These are phyloP conservation scores for Cercophora sp. DNA, from an alignment of 495 filamentous ascomycete genomes.

Conservation along the genomic window DNA sequence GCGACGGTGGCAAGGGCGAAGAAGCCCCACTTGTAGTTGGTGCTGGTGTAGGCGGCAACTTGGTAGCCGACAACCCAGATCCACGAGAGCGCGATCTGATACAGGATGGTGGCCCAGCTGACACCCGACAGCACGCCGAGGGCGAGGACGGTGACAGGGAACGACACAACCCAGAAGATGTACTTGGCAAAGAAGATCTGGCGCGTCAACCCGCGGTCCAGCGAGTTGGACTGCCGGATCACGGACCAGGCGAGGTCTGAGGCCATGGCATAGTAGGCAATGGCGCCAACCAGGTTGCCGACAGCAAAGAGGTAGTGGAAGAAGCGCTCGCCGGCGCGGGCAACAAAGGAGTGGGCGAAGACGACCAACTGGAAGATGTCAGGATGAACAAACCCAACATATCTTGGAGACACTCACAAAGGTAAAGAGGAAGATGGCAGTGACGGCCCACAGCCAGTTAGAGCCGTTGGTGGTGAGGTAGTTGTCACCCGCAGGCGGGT, in stretches of 20 bases:
- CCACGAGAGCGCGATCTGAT: constrained; percentile 41
- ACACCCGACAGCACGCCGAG: constrained; percentile 43
- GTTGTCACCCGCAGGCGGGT: constrained; percentile 39
- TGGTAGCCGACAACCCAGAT: constrained; percentile 45
- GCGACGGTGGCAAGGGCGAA: constrained; percentile 41
- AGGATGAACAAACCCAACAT: too few relatives aligned
- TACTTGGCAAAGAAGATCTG: constrained; percentile 52
- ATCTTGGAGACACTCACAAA: constrained; percentile 26
- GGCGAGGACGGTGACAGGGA: constrained; percentile 37
- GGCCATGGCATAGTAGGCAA: constrained; percentile 44
- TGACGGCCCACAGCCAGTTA: constrained; percentile 45
- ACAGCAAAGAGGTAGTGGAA: constrained; percentile 54
- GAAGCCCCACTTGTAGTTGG: constrained; percentile 52
- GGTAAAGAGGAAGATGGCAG: constrained; percentile 40
- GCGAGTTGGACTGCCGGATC: constrained; percentile 28
- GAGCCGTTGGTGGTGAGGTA: constrained; percentile 40
- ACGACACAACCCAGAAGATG: constrained; percentile 46
- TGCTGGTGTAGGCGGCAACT: constrained; percentile 38
- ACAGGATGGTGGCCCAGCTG: constrained; percentile 45
- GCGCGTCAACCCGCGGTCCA: constrained; percentile 24
- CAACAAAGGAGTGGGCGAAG: constrained; percentile 34
- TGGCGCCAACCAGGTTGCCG: constrained; percentile 41
- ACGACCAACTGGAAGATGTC: constrained; percentile 32
- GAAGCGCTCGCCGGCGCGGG: constrained; percentile 44
- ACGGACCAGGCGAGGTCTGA: constrained; percentile 39